Evolutionary conservation across 208 protist species (phyloP).

Genomic region (Tritrichomonas musculus): DNA sequence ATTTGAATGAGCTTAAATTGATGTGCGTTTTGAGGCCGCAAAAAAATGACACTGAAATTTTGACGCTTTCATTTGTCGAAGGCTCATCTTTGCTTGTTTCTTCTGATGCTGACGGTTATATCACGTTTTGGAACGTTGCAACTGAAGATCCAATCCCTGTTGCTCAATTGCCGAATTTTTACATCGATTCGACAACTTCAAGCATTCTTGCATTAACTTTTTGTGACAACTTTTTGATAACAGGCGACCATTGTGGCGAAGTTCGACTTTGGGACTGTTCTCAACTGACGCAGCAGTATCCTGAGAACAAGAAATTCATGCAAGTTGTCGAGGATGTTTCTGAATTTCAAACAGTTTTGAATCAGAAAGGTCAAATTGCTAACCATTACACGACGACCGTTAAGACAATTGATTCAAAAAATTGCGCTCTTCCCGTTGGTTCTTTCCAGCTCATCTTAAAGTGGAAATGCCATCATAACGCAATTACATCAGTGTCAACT

Average conservation of each 20-base stretch:
- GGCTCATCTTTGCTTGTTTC: background rate
- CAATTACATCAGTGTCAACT: background rate
- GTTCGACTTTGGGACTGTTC: background rate
- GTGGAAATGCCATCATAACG: background rate
- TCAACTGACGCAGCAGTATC: background rate
- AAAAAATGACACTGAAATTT: constrained; percentile 7
- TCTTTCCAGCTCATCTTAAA: constrained; percentile 20
- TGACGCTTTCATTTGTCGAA: background rate
- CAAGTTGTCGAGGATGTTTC: background rate
- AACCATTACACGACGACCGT: background rate
- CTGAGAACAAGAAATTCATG: background rate
- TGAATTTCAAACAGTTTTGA: background rate
- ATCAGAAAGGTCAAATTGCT: background rate
- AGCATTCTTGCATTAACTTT: background rate
- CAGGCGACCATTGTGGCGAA: background rate
- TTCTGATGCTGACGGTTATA: background rate
- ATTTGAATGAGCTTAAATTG: background rate
- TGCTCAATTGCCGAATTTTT: background rate
- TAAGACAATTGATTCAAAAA: background rate
- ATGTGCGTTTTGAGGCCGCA: background rate
- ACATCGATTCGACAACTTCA: background rate
- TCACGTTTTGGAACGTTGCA: background rate
- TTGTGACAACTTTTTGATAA: background rate
- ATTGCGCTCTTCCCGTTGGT: background rate
- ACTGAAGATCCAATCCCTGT: background rate